These are phyloP conservation scores for Leucocoprinus leucothites DNA, from an alignment of 768 basidiomycete species.

Conservation along the genomic window DNA sequence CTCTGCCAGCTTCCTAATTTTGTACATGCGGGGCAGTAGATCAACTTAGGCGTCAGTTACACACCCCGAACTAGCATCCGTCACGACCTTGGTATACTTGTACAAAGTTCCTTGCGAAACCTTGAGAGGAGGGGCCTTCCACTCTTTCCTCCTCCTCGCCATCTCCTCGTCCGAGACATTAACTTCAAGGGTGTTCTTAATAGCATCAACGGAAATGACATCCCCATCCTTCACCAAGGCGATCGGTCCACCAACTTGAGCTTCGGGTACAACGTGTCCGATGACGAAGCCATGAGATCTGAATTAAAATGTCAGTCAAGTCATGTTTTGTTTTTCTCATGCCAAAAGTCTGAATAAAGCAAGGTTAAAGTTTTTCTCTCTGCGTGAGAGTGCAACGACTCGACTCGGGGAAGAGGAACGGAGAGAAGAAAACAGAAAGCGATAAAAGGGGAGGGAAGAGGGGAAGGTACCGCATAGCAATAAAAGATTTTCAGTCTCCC, in stretches of 20 bases:
- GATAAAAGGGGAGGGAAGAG: too few relatives aligned
- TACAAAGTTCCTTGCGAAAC: slow-evolving; percentile 77
- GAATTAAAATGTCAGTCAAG: slow-evolving; percentile 1
- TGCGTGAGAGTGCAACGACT: too few relatives aligned
- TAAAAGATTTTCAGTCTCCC: too few relatives aligned
- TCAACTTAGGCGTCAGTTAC: slow-evolving; percentile 70
- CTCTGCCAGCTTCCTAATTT: slow-evolving; percentile 17
- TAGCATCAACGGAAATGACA: slow-evolving; percentile 82
- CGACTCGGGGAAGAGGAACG: background rate
- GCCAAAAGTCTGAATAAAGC: too few relatives aligned
- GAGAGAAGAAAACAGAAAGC: too few relatives aligned
- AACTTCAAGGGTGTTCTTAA: slow-evolving; percentile 79
- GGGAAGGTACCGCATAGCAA: too few relatives aligned
- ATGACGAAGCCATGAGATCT: slow-evolving; percentile 97
- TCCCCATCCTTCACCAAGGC: slow-evolving; percentile 89
- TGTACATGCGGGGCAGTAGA: too few relatives aligned
- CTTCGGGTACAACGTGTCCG: slow-evolving; percentile 96
- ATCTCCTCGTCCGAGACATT: slow-evolving; percentile 79
- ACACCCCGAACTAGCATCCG: slow-evolving; percentile 91
- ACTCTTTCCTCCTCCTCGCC: slow-evolving; percentile 61
- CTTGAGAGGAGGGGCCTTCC: slow-evolving; percentile 87
- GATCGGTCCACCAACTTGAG: slow-evolving; percentile 91
- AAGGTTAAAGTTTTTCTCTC: too few relatives aligned
- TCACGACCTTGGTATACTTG: slow-evolving; percentile 87
- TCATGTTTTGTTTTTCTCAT: background rate